phyloP scores from a whole-genome alignment of 2,329 filamentous ascomycete genomes.

The Hypoxylon sp. region DNA sequence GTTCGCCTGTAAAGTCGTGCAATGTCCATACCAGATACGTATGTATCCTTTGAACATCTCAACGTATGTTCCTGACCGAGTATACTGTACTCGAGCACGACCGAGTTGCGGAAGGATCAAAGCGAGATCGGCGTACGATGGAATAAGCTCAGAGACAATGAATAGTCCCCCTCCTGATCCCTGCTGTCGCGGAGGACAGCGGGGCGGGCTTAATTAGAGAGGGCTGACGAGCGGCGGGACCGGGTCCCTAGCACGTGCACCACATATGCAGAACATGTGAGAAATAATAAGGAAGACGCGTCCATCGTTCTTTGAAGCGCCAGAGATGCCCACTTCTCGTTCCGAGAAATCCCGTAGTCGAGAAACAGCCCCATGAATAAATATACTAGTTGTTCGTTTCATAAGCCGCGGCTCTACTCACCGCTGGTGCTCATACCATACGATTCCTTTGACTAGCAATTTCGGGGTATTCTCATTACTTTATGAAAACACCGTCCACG shows the following conservation, averaged over 20 bases:
- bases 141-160: constrained; percentile 26
- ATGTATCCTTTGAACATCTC: background rate
- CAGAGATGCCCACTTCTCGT: constrained; percentile 33
- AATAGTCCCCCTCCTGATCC: constrained; percentile 32
- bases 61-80: background rate
- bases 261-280: constrained; percentile 34
- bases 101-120: constrained; percentile 23
- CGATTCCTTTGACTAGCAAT: constrained; percentile 33
- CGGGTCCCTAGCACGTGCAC: constrained; percentile 37
- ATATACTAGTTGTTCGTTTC: constrained; percentile 26
- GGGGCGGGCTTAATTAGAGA: constrained; percentile 46
- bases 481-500: constrained; percentile 44
- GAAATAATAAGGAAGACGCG: constrained; percentile 28
- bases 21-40: background rate
- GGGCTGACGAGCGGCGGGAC: constrained; percentile 39
- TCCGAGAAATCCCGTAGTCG: constrained; percentile 43
- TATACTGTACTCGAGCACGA: background rate
- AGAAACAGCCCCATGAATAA: constrained; percentile 21
- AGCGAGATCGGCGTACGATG: constrained; percentile 41
- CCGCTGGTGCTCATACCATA: constrained; percentile 33
- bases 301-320: constrained; percentile 32
- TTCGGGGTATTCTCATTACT: constrained; percentile 49
- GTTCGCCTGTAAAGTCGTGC: constrained; percentile 7
- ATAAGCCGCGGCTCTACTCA: constrained; percentile 33
- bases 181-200: constrained; percentile 43